Evolutionary conservation across 2,329 filamentous ascomycete genomes (phyloP), one percentile per base, ranked within the genome.

Genomic region (Colletotrichum graminicola): DNA sequence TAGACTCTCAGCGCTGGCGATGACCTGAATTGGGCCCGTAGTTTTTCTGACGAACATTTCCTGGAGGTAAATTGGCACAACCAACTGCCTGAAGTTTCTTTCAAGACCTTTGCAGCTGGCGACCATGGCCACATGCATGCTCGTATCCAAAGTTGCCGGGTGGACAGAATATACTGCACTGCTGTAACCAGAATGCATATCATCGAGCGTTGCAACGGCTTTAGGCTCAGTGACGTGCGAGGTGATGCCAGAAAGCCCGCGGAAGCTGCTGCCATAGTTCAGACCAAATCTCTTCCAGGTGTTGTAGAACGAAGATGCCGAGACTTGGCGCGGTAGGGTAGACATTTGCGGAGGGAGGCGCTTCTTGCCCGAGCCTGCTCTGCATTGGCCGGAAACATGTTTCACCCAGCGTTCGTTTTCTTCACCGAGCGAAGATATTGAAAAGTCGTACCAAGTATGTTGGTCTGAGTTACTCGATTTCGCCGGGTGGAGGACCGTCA

Each of bases 121-220:
- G 5, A 78, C 67, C 57, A 78, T 76, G 26, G 76, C 70, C 2
- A 79, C 73, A 56, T 82, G 80, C 26, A 82, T 61, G 57, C 75
- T 76, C 14, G 75, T 72, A 65, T 84, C 82, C 26, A 84, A 76
- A 57, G 78, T 78, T 4, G 77, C 76, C 0, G 83, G 83, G 62
- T 85, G 83, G 23, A 84, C 73, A 21, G 78, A 74, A 56, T 83
- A 66, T 0, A 55, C 41, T 14, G 55, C 10, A 5, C 49, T 26
- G 8, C 21, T 43, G 18, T 59, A 45, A 0, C 10, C 21, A 8
- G 60, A 49, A 5, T 55, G 39, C 2, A n/a, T 21, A 3, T 41
- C 11, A 29, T 55, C n/a, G 8, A 72, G 43, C 23, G 54, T 64
- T n/a, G 69, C 69, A n/a, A 23, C 21, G 5, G 69, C 69, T 5